phyloP scores from a whole-genome alignment of 345 rosid genomes.

The Passiflora organensis region DNA sequence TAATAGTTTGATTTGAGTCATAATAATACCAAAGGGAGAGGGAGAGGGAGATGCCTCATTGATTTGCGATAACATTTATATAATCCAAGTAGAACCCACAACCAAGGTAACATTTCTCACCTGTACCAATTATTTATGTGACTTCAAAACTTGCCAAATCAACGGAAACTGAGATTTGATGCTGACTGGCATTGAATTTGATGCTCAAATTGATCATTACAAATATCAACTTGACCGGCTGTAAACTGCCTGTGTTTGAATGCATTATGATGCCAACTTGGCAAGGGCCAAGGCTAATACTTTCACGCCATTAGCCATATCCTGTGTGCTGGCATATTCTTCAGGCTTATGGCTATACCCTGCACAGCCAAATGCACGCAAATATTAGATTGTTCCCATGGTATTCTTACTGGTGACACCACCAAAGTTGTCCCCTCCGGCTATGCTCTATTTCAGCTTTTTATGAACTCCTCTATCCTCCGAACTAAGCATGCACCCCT shows the following conservation, averaged over 20 bases:
- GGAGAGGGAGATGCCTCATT: background rate
- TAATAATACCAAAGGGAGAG: too few species aligned
- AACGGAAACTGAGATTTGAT: too few species aligned
- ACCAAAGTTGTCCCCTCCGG: too few species aligned
- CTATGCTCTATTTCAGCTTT: too few species aligned
- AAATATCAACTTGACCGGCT: background rate
- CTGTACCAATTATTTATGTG: background rate
- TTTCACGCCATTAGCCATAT: conserved; percentile 76
- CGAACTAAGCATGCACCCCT: too few species aligned
- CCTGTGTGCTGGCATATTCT: conserved; percentile 61
- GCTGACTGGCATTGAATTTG: background rate
- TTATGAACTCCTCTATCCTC: too few species aligned
- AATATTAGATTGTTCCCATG: background rate
- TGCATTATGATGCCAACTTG: conserved; percentile 44
- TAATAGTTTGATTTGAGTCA: too few species aligned
- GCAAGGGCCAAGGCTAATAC: conserved; percentile 72
- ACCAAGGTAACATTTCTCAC: background rate
- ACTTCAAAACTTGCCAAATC: background rate
- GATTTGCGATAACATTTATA: background rate
- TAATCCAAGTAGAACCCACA: too few species aligned
- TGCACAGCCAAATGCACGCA: conserved; percentile 31
- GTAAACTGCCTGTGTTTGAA: conserved; percentile 10
- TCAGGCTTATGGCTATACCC: conserved; percentile 97
- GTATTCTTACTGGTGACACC: background rate
- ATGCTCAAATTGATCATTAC: background rate